Evolutionary conservation across 2,329 filamentous ascomycete genomes (phyloP), one percentile per base, ranked within the genome.

Genomic region (Calonectria pauciramosa): DNA sequence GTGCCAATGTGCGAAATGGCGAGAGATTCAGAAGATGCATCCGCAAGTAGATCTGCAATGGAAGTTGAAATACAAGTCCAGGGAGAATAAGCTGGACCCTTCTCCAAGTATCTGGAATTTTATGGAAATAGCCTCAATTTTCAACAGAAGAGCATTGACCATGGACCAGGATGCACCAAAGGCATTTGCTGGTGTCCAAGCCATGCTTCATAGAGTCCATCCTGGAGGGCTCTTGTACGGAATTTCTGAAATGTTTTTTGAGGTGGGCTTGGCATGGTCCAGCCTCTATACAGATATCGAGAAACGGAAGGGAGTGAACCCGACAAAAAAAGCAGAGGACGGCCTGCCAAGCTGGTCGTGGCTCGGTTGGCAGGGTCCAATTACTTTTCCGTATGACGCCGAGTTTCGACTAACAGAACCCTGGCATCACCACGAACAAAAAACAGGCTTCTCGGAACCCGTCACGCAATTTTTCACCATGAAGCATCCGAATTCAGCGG

Each of bases 331-430:
- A 14, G 9, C 20, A 3, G 23, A 54, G 13, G 9, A 70, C 18
- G 74, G 71, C 9, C 67, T 75, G 2, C 74, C 71, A n/a, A 75
- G 74, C 9, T 75, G 74, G 74, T 75, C 74, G 2, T 75, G 74
- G 74, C 60, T 75, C 1, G 74, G 74, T 9, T 75, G 74, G 74
- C 67, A 74, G 4, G 74, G 74, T 16, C 63, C 70, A 7, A 54
- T 75, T 16, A 56, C 52, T 2, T 75, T 75, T 51, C 73, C 73
- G 6, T 52, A 75, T 20, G 71, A 75, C 26, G 67, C 59, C 16
- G 71, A 73, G 16, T 73, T 75, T 51, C 52, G 54, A 54, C 30
- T 68, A 14, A 70, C 68, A 18, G 16, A 65, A 30, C 63, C 73
- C 9, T 75, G 73, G 73, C 52, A 75, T 26, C 34, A 60, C 18